Percentiles rank a stretch among this genome's conserved stretches.
Conservation (phyloP, 139 green algal species). For the Chlamydomonas sp. region DNA sequence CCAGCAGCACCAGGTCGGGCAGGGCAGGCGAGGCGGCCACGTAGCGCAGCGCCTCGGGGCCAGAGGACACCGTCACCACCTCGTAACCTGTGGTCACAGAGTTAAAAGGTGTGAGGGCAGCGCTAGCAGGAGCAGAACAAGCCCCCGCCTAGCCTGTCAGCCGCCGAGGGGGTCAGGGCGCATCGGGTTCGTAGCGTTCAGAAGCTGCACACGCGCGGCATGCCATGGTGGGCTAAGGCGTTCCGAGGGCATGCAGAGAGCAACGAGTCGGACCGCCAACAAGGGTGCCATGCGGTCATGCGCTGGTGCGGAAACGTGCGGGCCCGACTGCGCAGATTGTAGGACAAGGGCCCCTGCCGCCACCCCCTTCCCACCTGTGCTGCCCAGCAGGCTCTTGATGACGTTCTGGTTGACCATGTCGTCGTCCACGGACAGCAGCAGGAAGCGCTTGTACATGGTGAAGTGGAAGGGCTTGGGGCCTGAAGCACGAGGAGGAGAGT, state of each 20-base stretch:
- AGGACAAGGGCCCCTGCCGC: neutral
- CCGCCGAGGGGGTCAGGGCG: no score
- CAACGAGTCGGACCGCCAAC: no score
- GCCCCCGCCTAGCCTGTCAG: no score
- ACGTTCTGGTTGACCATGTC: constrained; percentile 62
- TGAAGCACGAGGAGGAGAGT: neutral
- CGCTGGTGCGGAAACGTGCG: no score
- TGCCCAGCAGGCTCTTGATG: constrained; percentile 47
- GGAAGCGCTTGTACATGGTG: constrained; percentile 38
- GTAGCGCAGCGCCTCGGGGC: constrained; percentile 45
- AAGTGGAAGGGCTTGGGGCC: constrained; percentile 32
- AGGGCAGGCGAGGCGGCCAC: constrained; percentile 40
- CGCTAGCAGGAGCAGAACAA: neutral
- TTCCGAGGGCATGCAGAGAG: no score
- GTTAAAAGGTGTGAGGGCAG: neutral
- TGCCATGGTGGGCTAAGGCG: no score
- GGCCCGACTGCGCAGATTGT: no score
- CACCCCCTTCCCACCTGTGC: constrained; percentile 22
- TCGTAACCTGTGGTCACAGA: constrained; percentile 32
- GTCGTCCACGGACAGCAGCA: constrained; percentile 63
- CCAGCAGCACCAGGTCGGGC: constrained; percentile 66
- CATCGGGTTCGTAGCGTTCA: no score
- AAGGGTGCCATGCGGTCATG: no score
- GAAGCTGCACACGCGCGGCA: no score
- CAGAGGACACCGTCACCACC: constrained; percentile 30